Evolutionary conservation across 2,329 filamentous ascomycete genomes (phyloP).

Genomic region (Neophaeococcomyces aloes): DNA sequence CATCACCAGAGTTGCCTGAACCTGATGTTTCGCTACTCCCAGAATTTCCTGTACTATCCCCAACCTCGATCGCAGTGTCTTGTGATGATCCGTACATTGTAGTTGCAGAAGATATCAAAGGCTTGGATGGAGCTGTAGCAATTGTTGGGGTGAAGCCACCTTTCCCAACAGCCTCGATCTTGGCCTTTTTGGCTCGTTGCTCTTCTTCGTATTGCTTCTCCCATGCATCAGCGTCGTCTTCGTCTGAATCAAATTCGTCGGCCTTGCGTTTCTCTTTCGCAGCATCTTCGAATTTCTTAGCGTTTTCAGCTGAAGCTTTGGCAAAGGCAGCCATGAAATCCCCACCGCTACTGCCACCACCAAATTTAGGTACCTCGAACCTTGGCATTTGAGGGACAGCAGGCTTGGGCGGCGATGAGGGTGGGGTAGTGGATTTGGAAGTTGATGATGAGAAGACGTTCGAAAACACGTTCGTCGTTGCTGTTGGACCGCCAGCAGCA

Average conservation of each 20-base stretch:
- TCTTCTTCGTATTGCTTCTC: slow-evolving; percentile 37
- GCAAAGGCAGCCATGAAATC: slow-evolving; percentile 37
- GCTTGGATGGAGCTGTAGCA: slow-evolving; percentile 9
- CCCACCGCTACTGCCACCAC: slow-evolving; percentile 18
- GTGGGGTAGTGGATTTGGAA: slow-evolving; percentile 17
- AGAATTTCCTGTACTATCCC: slow-evolving; percentile 11
- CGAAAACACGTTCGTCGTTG: neutral
- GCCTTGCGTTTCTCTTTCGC: slow-evolving; percentile 40
- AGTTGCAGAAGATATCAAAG: slow-evolving; percentile 20
- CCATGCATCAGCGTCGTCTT: slow-evolving; percentile 42
- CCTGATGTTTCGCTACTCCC: slow-evolving; percentile 10
- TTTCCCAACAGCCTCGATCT: slow-evolving; percentile 30
- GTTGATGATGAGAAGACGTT: slow-evolving; percentile 1
- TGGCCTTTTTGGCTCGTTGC: slow-evolving; percentile 35
- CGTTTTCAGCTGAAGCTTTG: slow-evolving; percentile 24
- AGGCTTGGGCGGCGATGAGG: slow-evolving; percentile 18
- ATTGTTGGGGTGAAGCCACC: slow-evolving; percentile 22
- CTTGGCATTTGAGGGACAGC: slow-evolving; percentile 8
- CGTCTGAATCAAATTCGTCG: slow-evolving; percentile 43
- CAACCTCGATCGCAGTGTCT: slow-evolving; percentile 12
- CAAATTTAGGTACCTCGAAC: slow-evolving; percentile 28
- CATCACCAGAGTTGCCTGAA: slow-evolving; percentile 13
- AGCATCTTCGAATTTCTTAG: slow-evolving; percentile 32
- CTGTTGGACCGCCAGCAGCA: neutral
- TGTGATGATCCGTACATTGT: slow-evolving; percentile 10